Base-by-base conservation (phyloP, 768 basidiomycete genomes). In the Tulasnella sp. region DNA sequence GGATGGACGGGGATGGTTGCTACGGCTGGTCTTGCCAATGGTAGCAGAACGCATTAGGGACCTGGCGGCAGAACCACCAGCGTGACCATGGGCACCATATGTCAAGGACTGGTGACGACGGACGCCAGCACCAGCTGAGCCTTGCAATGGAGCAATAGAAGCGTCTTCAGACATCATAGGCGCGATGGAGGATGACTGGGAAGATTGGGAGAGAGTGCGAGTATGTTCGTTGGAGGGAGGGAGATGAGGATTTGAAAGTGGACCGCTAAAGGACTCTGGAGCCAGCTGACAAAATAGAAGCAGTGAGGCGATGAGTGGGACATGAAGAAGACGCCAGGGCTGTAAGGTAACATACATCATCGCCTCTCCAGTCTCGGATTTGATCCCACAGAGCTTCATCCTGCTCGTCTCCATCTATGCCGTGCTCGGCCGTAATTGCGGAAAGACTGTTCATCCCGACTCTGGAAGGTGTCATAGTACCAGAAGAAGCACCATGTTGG, bases 371-470 rank as follows among this genome's bases (percentile, higher is more conserved):
- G 67, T 86, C 87, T 25, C 86, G 83, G 82, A 90, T 86, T 52
- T 89, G 89, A 58, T 93, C 91, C 93, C 93, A 95, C 31, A 49
- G 54, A 75, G 93, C 91, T 79, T 94, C 93, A 81, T 95, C 93
- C 77, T 80, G 80, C 40, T 49, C 79, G 36, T 93, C 93, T 79
- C 91, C 92, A 79, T 95, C 93, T 80, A 93, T 91, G 54, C 92
- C 93, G 68, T 80, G 81, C 74, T 80, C 81, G 9, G 81, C 81
- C 72, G 91, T 89, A 83, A 95, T 94, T 74, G 91, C 91, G 42
- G 91, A 88, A 73, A 95, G 88, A 82, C 92, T 94, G 80, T 93
- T 94, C 83, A 94, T 85, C 39, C 69, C 31, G 88, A 77, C 88
- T 77, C 92, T 89, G 25, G 77, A 79, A 40, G 91, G 91, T 34